These are phyloP conservation scores for Brassica nigra DNA, from an alignment of 345 rosid species.

Conservation along the genomic window DNA sequence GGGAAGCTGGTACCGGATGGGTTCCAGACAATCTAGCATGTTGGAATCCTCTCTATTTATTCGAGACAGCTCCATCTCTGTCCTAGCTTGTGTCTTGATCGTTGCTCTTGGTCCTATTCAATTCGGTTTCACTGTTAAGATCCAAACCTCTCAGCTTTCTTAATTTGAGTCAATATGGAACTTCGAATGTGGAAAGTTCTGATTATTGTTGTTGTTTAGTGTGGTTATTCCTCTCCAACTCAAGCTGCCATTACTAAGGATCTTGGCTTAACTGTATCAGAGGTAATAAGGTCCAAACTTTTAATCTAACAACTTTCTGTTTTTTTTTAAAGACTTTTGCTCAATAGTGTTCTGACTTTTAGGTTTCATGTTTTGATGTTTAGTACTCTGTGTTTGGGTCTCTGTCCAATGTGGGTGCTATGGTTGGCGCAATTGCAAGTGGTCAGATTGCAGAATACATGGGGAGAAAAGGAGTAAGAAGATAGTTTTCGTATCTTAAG, in stretches of 20 bases:
- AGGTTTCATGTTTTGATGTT: constrained; percentile 28
- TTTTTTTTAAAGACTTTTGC: constrained; percentile 17
- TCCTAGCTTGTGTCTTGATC: constrained; percentile 84
- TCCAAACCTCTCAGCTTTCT: background rate
- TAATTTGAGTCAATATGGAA: constrained; percentile 6
- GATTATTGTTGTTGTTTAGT: constrained; percentile 41
- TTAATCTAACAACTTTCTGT: constrained; percentile 9
- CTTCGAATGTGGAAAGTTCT: background rate
- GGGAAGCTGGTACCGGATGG: constrained; percentile 98
- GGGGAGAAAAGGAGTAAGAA: constrained; percentile 88
- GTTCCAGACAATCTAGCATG: constrained; percentile 90
- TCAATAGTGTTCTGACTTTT: constrained; percentile 28
- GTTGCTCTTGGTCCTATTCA: constrained; percentile 98
- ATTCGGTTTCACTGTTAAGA: constrained; percentile 93
- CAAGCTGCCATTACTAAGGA: constrained; percentile 72
- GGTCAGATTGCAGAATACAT: constrained; percentile 94
- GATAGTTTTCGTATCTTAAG: constrained; percentile 1
- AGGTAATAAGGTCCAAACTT: constrained; percentile 46
- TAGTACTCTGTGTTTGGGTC: constrained; percentile 93
- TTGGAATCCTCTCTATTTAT: constrained; percentile 77
- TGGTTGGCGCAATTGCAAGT: constrained; percentile 97
- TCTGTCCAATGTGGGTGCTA: constrained; percentile 94
- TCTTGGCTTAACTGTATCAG: constrained; percentile 76
- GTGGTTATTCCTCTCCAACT: constrained; percentile 94
- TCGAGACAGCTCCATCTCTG: constrained; percentile 87